phyloP scores from a whole-genome alignment of 2,329 filamentous ascomycete species.

The Stromatinia cepivora region DNA sequence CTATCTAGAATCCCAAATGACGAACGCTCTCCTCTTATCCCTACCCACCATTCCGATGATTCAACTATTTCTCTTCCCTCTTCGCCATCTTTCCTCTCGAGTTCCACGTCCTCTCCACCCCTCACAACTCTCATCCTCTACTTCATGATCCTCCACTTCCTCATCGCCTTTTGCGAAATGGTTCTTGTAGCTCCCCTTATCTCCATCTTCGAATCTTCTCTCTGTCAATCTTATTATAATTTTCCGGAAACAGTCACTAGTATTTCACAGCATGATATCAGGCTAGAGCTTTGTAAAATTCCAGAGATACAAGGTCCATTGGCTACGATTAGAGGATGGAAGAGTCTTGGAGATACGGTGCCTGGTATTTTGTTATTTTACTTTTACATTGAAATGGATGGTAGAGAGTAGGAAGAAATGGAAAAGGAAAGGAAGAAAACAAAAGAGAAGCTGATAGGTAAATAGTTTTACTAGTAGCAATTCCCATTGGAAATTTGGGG shows the following conservation, averaged over 20 bases:
- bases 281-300: slow-evolving; percentile 36
- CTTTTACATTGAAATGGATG: neutral
- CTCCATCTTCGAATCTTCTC: slow-evolving; percentile 37
- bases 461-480: slow-evolving; percentile 38
- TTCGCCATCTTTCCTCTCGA: neutral
- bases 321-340: slow-evolving; percentile 40
- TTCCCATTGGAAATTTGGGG: slow-evolving; percentile 39
- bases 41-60: neutral
- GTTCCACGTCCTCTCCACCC: neutral
- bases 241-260: slow-evolving; percentile 25
- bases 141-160: slow-evolving; percentile 40
- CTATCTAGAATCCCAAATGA: neutral
- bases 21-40: neutral
- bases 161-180: slow-evolving; percentile 39
- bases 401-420: slow-evolving; percentile 7
- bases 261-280: slow-evolving; percentile 13
- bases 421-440: neutral
- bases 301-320: slow-evolving; percentile 36
- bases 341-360: slow-evolving; percentile 38
- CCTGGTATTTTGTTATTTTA: slow-evolving; percentile 30
- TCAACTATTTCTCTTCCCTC: too few relatives aligned
- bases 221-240: slow-evolving; percentile 36
- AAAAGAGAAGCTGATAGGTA: slow-evolving; percentile 9
- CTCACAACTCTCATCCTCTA: slow-evolving; percentile 30
- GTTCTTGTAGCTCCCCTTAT: slow-evolving; percentile 38